phyloP scores from a whole-genome alignment of 2,329 filamentous ascomycete species.

The Emmonsiellopsis sp. region DNA sequence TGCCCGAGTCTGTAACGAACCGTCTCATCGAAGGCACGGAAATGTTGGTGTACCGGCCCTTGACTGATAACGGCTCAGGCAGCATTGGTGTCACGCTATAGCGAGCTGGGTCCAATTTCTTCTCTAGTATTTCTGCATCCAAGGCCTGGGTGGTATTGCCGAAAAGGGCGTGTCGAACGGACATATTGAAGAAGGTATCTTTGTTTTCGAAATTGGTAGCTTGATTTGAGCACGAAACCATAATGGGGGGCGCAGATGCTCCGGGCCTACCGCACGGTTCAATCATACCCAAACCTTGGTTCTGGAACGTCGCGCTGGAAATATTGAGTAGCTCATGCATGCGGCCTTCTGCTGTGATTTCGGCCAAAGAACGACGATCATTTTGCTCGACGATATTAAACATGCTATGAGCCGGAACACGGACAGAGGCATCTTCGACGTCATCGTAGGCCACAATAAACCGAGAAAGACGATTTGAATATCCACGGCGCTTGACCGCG shows the following conservation, averaged over 20 bases:
- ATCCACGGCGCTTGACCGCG: constrained; percentile 49
- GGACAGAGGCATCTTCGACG: constrained; percentile 51
- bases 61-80: constrained; percentile 69
- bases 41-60: constrained; percentile 81
- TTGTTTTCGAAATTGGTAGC: constrained; percentile 53
- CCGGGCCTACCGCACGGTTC: constrained; percentile 73
- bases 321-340: constrained; percentile 73
- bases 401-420: constrained; percentile 60
- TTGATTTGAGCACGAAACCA: constrained; percentile 65
- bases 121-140: constrained; percentile 65
- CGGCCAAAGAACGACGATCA: constrained; percentile 56
- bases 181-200: constrained; percentile 67
- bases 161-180: constrained; percentile 66
- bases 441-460: constrained; percentile 59
- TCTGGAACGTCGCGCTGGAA: constrained; percentile 53
- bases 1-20: constrained; percentile 96
- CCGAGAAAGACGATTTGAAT: constrained; percentile 50
- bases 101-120: constrained; percentile 52
- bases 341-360: constrained; percentile 62
- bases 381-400: constrained; percentile 69
- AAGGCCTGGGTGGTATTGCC: constrained; percentile 50
- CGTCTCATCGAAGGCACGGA: constrained; percentile 91
- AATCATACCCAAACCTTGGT: constrained; percentile 64
- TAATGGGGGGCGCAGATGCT: constrained; percentile 76
- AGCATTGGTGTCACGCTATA: constrained; percentile 59